Evolutionary conservation across 148 eudicot species (phyloP), one percentile per base, ranked within the genome.

Genomic region (Cornus controversa): DNA sequence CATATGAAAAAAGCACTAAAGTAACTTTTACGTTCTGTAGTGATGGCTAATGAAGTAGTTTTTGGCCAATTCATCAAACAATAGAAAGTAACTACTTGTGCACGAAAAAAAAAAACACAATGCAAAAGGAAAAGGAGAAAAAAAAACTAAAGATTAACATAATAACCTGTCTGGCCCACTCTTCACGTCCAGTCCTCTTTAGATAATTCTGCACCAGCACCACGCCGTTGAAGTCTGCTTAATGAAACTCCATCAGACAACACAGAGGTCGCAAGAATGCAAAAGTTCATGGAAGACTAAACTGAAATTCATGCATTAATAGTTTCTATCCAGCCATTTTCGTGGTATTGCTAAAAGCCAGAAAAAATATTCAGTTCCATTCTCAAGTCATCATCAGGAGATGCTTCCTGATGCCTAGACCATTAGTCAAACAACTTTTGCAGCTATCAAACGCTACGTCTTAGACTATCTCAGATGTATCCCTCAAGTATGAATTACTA

Each of bases 181-280:
- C 89, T 62, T 81, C 91, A 79, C 91, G 89, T 42, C 94, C 97
- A 54, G 92, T 86, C 74, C 95, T 87, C 10, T 80, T 88, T 57
- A 96, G 83, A 81, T 91, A 88, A 82, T 93, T 96, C 83, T 93
- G 97, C 77, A 96, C 98, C 77, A 96, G 87, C 67, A 90, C 93
- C 26, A 80, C 92, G 67, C 98, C 99, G 50, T 93, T 93, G 84
- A 96, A 96, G 85, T 93, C 99, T 96, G 89, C 84, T 79, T 26
- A 71, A 78, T 15, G 80, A 77, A 80, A 22, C 13, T 71, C 81
- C 57, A 72, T 74, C 37, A 80, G 71, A 60, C 78, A 66, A 63
- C 28, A 26, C 2, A 8, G 20, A 71, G 34, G 27, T 31, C 31
- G 29, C 2, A 11, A 10, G 23, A 24, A 60, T 20, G 5, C 14